Percentiles rank a stretch among this genome's conserved stretches.
Evolutionary conservation across 164 flowering plant species (phyloP).

Genomic region (Chimonanthus praecox): DNA sequence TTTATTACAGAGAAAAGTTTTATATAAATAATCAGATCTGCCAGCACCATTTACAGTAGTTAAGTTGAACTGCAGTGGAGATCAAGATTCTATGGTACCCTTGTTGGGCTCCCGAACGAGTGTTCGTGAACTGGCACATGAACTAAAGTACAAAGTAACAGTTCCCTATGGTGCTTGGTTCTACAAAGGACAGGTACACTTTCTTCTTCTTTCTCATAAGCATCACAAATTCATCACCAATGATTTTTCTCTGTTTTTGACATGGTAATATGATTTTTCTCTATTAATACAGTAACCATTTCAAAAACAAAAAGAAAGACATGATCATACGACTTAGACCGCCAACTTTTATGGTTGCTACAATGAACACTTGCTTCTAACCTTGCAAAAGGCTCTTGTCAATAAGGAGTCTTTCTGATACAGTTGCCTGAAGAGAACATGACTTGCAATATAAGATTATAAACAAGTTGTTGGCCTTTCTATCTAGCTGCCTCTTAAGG

Average conservation of each 20-base stretch:
- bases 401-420: too few relatives aligned
- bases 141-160: slow-evolving; percentile 51
- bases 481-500: too few relatives aligned
- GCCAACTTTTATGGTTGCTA: too few relatives aligned
- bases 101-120: slow-evolving; percentile 77
- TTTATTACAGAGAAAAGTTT: not conserved
- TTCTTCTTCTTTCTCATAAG: not conserved
- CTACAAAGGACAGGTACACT: slow-evolving; percentile 72
- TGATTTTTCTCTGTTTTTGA: not conserved
- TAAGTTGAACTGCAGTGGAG: slow-evolving; percentile 54
- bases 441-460: too few relatives aligned
- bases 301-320: too few relatives aligned
- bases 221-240: not conserved
- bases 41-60: not conserved
- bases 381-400: too few relatives aligned
- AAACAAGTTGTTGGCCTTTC: too few relatives aligned
- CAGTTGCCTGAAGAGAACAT: not conserved
- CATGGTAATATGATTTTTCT: too few relatives aligned
- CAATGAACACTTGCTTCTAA: too few relatives aligned
- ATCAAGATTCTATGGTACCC: slow-evolving; percentile 92
- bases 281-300: too few relatives aligned
- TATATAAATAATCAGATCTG: too few relatives aligned
- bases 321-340: too few relatives aligned
- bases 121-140: slow-evolving; percentile 74
- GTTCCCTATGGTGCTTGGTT: slow-evolving; percentile 96